Base-by-base conservation (phyloP, 2,329 filamentous ascomycete species). In the Fusarium verrucosum region DNA sequence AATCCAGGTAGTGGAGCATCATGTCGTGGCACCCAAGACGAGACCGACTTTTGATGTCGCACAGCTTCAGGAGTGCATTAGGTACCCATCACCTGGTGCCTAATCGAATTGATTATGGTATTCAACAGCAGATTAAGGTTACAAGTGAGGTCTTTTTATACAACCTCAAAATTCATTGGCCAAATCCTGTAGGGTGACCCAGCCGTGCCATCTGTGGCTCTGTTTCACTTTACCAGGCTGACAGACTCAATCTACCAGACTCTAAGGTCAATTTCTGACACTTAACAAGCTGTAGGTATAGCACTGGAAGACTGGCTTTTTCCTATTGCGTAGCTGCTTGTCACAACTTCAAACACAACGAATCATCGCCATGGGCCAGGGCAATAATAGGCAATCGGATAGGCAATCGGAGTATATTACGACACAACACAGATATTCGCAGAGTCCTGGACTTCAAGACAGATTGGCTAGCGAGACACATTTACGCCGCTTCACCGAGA, bases 401-500 rank as follows among this genome's bases (percentile, higher is more conserved):
- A n/a, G n/a, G n/a, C n/a, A n/a, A n/a, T n/a, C n/a, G n/a, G n/a
- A 47, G 40, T n/a, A 55, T 26, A 40, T 37, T 42, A 17, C 50
- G 14, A 49, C 51, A 19, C 47, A 63, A 40, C 54, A 56, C 23
- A 42, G 53, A 50, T 55, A 54, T 38, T 56, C 51, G 35, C 61
- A 63, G 38, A 58, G 38, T 30, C 50, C 68, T 22, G 44, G 33
- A 10, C 64, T 74, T 26, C 68, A 75, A 43, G 56, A 65, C 17
- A 72, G 67, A 45, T 59, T 78, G 25, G 65, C 66, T 17, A 70
- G 76, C 44, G 75, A 78, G 49, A 68, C 70, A 36, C 67, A 70
- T 50, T 61, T 78, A n/a, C 74, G 75, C 36, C 70, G 63, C 22
- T 78, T 75, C 59, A 77, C 76, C 7, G 76, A 78, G 45, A 66